These are phyloP conservation scores for Graphiopsis chlorocephala DNA, from an alignment of 2,329 filamentous ascomycete species.

Conservation along the genomic window DNA sequence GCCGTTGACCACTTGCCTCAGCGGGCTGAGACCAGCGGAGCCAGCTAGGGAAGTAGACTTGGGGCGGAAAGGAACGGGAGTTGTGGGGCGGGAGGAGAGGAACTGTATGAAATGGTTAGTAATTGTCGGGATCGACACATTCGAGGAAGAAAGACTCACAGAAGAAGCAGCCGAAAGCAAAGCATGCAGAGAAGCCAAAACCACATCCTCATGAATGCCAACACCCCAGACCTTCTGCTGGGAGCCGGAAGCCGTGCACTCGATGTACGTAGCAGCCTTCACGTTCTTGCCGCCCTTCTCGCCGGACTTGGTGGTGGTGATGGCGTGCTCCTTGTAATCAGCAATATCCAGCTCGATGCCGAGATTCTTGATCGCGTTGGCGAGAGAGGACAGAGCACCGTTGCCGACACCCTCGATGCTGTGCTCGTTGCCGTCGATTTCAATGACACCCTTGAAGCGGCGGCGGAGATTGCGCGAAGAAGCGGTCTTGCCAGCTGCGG, in stretches of 20 bases:
- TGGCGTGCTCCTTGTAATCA: slow-evolving; percentile 95
- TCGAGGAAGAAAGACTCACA: slow-evolving; percentile 55
- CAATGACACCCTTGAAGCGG: slow-evolving; percentile 79
- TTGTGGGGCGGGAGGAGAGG: slow-evolving; percentile 66
- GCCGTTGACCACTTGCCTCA: slow-evolving; percentile 31
- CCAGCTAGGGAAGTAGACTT: slow-evolving; percentile 31
- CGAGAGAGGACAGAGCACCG: slow-evolving; percentile 85
- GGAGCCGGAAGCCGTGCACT: slow-evolving; percentile 70
- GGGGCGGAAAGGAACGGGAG: slow-evolving; percentile 62
- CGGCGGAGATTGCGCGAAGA: slow-evolving; percentile 71
- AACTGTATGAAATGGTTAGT: slow-evolving; percentile 53
- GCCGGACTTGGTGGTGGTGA: slow-evolving; percentile 39
- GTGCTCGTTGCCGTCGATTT: slow-evolving; percentile 77
- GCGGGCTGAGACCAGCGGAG: slow-evolving; percentile 21
- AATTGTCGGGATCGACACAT: background rate
- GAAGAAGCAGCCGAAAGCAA: slow-evolving; percentile 81
- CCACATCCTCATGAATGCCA: slow-evolving; percentile 87
- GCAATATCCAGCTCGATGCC: slow-evolving; percentile 86
- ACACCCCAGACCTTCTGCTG: slow-evolving; percentile 82
- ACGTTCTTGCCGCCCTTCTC: slow-evolving; percentile 69
- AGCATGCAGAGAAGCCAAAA: slow-evolving; percentile 83
- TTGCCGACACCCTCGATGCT: slow-evolving; percentile 78
- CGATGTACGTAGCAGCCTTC: slow-evolving; percentile 93
- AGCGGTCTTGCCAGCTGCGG: slow-evolving; percentile 65
- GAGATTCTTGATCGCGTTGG: slow-evolving; percentile 72